These are phyloP conservation scores for Coffea humblotiana DNA, from an alignment of 305 asterid genomes.

Conservation along the genomic window DNA sequence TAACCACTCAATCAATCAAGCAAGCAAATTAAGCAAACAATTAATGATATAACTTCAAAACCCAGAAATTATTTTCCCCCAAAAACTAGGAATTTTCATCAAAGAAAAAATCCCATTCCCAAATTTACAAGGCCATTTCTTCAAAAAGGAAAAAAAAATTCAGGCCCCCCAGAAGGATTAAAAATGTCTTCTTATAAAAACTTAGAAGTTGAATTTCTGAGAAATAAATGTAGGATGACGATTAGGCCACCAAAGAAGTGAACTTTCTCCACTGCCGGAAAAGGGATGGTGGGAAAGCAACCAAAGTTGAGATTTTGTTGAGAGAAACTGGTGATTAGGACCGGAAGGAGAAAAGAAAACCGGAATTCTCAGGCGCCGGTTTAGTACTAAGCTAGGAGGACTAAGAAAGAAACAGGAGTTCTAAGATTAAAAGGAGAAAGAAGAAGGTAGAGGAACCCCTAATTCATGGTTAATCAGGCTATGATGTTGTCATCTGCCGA, in stretches of 20 bases:
- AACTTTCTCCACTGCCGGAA: neutral
- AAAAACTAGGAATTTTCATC: slow-evolving; percentile 2
- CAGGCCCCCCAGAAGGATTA: neutral
- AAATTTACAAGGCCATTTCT: neutral
- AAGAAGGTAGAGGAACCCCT: neutral
- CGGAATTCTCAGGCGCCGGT: neutral
- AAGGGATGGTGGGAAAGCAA: neutral
- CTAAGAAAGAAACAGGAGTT: neutral
- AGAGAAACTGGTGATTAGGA: neutral
- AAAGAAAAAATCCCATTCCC: neutral
- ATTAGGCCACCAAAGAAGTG: neutral
- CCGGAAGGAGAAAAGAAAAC: neutral
- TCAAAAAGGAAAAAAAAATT: neutral
- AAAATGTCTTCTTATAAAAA: neutral
- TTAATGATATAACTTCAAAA: slow-evolving; percentile 6
- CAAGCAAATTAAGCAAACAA: slow-evolving; percentile 10
- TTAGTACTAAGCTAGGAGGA: neutral
- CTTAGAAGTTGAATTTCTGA: neutral
- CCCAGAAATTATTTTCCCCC: neutral
- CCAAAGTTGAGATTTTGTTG: neutral
- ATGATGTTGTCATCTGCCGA: neutral
- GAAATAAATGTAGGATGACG: neutral
- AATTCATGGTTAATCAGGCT: neutral
- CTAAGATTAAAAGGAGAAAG: too few relatives aligned
- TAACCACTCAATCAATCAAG: neutral